A percentile compares a stretch with the other conserved stretches of the same genome.
Evolutionary conservation across 176 grass and related monocot species (phyloP).

Genomic region (Oryza meyeriana): DNA sequence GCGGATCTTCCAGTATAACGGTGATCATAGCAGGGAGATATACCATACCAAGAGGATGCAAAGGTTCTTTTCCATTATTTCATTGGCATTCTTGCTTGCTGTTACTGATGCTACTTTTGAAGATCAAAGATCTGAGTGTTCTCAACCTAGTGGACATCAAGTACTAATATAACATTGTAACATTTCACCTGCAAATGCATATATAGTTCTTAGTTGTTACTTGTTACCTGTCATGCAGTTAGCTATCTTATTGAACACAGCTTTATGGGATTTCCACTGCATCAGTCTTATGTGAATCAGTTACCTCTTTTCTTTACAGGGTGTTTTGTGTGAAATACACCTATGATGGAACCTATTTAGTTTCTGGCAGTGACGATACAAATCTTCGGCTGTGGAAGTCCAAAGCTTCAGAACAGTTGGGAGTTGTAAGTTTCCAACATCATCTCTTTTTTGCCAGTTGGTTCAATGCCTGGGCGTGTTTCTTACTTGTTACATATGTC

Average conservation of each 20-base stretch:
- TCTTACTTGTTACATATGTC: not conserved
- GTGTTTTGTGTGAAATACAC: conserved; percentile 94
- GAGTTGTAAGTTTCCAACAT: conserved; percentile 64
- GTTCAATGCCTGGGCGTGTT: conserved; percentile 1
- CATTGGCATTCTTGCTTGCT: not conserved
- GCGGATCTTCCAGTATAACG: conserved; percentile 75
- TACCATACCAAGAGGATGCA: conserved; percentile 99
- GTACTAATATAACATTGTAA: not conserved
- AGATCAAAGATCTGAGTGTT: not conserved
- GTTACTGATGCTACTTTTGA: not conserved
- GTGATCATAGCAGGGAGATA: conserved; percentile 93
- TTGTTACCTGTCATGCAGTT: not conserved
- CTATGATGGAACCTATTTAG: conserved; percentile 81
- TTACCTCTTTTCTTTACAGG: conserved; percentile 42
- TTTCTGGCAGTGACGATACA: conserved; percentile 98
- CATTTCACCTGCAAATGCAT: conserved; percentile 3
- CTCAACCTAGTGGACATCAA: not conserved
- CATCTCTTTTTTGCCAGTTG: not conserved
- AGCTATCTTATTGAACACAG: not conserved
- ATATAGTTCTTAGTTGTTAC: not conserved
- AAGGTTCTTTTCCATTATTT: conserved; percentile 52
- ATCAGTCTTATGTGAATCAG: conserved; percentile 12
- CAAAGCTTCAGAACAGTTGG: conserved; percentile 90
- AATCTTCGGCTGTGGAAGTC: conserved; percentile 94
- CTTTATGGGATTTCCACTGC: not conserved